Percentiles rank a stretch among this genome's conserved stretches.
Conservation (phyloP, 1,284 basidiomycete genomes). For the Irpex lacteus region DNA sequence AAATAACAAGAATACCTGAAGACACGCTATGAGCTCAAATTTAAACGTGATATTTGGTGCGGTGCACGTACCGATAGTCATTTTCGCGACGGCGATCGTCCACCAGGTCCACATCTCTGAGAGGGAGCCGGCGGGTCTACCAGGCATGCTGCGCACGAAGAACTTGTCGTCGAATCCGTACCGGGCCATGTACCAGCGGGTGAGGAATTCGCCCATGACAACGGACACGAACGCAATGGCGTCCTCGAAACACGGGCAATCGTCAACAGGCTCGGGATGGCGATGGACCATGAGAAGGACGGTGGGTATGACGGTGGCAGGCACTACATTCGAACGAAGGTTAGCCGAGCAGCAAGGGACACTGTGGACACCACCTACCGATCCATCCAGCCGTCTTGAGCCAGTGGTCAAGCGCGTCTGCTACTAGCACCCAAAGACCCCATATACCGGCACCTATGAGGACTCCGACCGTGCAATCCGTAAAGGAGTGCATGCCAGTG, state of each 20-base stretch:
- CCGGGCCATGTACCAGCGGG: conserved; percentile 54
- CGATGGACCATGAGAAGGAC: conserved; percentile 78
- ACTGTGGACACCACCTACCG: conserved; percentile 34
- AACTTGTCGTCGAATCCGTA: conserved; percentile 35
- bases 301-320: conserved; percentile 62
- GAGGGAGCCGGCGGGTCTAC: conserved; percentile 48
- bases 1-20: conserved; percentile 68
- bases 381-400: conserved; percentile 48
- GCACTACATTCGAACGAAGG: conserved; percentile 43
- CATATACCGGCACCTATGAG: conserved; percentile 69
- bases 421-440: conserved; percentile 44
- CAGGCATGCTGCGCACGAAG: conserved; percentile 51
- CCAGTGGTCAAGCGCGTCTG: conserved; percentile 47
- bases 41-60: no score
- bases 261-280: conserved; percentile 92
- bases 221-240: conserved; percentile 92
- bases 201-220: conserved; percentile 73
- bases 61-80: conserved; percentile 52
- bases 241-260: conserved; percentile 98
- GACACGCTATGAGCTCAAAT: no score
- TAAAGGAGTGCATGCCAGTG: conserved; percentile 88
- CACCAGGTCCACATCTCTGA: conserved; percentile 54
- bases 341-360: neutral
- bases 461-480: conserved; percentile 71
- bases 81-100: conserved; percentile 55